A percentile compares a stretch with the other conserved stretches of the same genome.
phyloP scores from a whole-genome alignment of 148 eudicot genomes.

The Fagopyrum tataricum region DNA sequence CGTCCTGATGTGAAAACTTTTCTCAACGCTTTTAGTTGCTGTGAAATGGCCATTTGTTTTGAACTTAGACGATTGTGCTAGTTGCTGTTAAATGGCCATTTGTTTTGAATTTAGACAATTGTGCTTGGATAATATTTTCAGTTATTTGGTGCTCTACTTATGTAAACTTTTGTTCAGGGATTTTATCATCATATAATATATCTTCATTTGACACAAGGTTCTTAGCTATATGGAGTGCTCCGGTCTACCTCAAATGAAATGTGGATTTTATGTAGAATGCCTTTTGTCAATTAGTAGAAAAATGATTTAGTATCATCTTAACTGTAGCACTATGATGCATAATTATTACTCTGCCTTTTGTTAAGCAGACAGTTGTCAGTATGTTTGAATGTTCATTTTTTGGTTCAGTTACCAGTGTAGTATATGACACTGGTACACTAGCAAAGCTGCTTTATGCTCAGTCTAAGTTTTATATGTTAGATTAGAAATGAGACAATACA shows the following conservation, averaged over 20 bases:
- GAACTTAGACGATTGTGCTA: neutral
- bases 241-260: neutral
- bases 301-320: neutral
- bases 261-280: neutral
- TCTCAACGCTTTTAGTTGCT: neutral
- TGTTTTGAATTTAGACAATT: neutral
- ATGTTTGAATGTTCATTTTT: neutral
- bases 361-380: neutral
- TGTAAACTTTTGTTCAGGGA: neutral
- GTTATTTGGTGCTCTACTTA: neutral
- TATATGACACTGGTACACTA: neutral
- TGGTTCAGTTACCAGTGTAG: neutral
- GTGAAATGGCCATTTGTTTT: conserved; percentile 5
- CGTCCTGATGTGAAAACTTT: neutral
- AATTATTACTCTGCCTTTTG: neutral
- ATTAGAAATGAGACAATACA: neutral
- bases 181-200: neutral
- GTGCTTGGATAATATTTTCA: too few relatives aligned
- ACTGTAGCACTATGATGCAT: neutral
- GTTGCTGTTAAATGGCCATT: neutral
- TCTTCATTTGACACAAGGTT: neutral
- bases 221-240: neutral
- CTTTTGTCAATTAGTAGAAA: neutral
- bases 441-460: neutral
- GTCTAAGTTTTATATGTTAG: neutral